These are phyloP conservation scores for Collariella sp. DNA, from an alignment of 495 filamentous ascomycete species.

Conservation along the genomic window DNA sequence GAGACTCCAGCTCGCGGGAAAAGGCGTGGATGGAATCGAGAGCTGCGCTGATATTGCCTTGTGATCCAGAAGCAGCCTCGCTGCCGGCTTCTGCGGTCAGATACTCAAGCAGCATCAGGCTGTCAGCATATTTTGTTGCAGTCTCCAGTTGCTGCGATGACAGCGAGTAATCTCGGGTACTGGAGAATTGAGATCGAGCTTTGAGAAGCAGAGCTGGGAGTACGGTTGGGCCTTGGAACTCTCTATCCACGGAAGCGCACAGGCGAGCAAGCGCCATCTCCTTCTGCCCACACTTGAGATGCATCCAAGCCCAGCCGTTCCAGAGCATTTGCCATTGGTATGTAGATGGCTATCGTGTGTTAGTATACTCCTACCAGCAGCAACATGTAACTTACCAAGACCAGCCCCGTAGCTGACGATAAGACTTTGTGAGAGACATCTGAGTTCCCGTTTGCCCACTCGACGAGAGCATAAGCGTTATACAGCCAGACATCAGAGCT, in stretches of 20 bases:
- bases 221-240: slow-evolving; percentile 6
- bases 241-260: slow-evolving; percentile 24
- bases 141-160: slow-evolving; percentile 35
- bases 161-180: slow-evolving; percentile 48
- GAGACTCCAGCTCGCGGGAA: slow-evolving; percentile 40
- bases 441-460: slow-evolving; percentile 49
- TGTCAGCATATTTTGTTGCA: slow-evolving; percentile 50
- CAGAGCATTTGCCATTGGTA: too few species aligned
- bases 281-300: slow-evolving; percentile 42
- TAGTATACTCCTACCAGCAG: not conserved
- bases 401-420: slow-evolving; percentile 40
- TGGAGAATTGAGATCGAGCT: slow-evolving; percentile 47
- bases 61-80: slow-evolving; percentile 28
- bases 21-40: slow-evolving; percentile 31
- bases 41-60: slow-evolving; percentile 46
- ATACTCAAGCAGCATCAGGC: slow-evolving; percentile 56
- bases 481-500: slow-evolving; percentile 61
- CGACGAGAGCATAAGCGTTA: slow-evolving; percentile 67
- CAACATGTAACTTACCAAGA: not conserved
- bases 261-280: slow-evolving; percentile 21
- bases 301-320: slow-evolving; percentile 65
- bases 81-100: slow-evolving; percentile 33
- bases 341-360: slow-evolving; percentile 18
- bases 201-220: slow-evolving; percentile 45
- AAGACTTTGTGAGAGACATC: slow-evolving; percentile 56